phyloP scores from a whole-genome alignment of 1,139 yeast genomes.

The Debaryomyces fabryi region DNA sequence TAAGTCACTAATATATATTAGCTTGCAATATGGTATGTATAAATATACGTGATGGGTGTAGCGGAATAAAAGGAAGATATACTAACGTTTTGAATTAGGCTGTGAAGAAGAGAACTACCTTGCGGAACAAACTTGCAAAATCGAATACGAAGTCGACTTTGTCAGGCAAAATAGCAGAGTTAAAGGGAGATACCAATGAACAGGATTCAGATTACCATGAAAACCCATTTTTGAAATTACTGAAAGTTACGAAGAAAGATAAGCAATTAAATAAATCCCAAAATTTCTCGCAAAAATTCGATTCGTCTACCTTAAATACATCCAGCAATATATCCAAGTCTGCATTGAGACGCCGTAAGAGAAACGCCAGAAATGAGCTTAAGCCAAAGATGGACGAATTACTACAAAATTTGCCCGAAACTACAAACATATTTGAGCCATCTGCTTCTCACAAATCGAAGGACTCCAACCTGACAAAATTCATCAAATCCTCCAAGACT shows the following conservation, averaged over 20 bases:
- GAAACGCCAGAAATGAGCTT: slow-evolving; percentile 62
- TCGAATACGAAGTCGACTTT: slow-evolving; percentile 20
- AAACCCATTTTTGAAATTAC: slow-evolving; percentile 58
- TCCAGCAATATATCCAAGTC: slow-evolving; percentile 61
- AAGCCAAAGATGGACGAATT: slow-evolving; percentile 69
- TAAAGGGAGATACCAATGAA: slow-evolving; percentile 23
- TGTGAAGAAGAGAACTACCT: slow-evolving; percentile 39
- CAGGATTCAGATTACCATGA: slow-evolving; percentile 29
- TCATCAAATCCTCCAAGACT: slow-evolving; percentile 24
- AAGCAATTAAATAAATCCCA: slow-evolving; percentile 44
- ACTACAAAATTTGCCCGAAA: slow-evolving; percentile 51
- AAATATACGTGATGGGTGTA: no score
- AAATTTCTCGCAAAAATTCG: slow-evolving; percentile 30
- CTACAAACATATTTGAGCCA: slow-evolving; percentile 14
- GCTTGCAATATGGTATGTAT: slow-evolving; percentile 2
- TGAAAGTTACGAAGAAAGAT: slow-evolving; percentile 56
- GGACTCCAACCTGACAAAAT: slow-evolving; percentile 7
- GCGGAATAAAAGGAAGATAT: slow-evolving; percentile 1
- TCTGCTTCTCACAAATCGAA: slow-evolving; percentile 9
- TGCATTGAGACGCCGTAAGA: slow-evolving; percentile 63
- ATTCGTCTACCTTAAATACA: slow-evolving; percentile 34
- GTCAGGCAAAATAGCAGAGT: slow-evolving; percentile 31
- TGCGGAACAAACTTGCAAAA: slow-evolving; percentile 37
- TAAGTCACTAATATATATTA: not conserved
- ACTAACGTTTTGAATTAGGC: slow-evolving; percentile 31